Conservation (phyloP, 2,329 filamentous ascomycete species). For the Hymenotorrendiella dingleyae region DNA sequence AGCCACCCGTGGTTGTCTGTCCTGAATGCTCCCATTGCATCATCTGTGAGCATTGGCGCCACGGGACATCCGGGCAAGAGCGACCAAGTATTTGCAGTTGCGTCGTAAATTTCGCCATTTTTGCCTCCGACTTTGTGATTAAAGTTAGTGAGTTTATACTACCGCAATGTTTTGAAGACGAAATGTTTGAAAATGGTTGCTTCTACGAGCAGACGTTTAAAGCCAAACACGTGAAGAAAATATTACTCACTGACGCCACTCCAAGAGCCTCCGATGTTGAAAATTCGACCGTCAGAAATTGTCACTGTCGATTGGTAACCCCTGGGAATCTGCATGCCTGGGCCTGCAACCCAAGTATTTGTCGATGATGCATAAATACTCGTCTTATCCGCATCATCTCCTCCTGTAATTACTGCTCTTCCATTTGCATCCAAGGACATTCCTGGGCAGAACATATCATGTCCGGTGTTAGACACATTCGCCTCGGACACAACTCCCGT, state of each 20-base stretch:
- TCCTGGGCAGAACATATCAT: slow-evolving; percentile 54
- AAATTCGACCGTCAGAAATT: slow-evolving; percentile 47
- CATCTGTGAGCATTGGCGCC: slow-evolving; percentile 44
- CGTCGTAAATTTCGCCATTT: slow-evolving; percentile 50
- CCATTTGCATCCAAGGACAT: slow-evolving; percentile 39
- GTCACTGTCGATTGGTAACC: slow-evolving; percentile 49
- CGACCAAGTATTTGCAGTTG: slow-evolving; percentile 41
- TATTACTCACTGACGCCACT: slow-evolving; percentile 41
- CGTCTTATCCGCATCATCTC: slow-evolving; percentile 41
- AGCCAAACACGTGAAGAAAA: too few species aligned
- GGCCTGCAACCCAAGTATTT: slow-evolving; percentile 33
- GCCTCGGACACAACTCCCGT: slow-evolving; percentile 22
- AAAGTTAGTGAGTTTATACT: too few species aligned
- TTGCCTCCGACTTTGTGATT: too few species aligned
- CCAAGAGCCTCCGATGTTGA: slow-evolving; percentile 51
- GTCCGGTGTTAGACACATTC: slow-evolving; percentile 36
- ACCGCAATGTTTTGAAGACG: too few species aligned
- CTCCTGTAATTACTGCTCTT: slow-evolving; percentile 47
- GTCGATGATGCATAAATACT: slow-evolving; percentile 36
- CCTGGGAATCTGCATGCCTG: slow-evolving; percentile 41
- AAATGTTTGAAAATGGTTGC: too few species aligned
- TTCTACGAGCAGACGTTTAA: too few species aligned
- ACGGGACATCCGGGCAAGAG: slow-evolving; percentile 38
- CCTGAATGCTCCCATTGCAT: slow-evolving; percentile 38
- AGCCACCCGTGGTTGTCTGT: slow-evolving; percentile 48